Conservation (phyloP, 768 basidiomycete species). For the Panaeolus cyanescens region DNA sequence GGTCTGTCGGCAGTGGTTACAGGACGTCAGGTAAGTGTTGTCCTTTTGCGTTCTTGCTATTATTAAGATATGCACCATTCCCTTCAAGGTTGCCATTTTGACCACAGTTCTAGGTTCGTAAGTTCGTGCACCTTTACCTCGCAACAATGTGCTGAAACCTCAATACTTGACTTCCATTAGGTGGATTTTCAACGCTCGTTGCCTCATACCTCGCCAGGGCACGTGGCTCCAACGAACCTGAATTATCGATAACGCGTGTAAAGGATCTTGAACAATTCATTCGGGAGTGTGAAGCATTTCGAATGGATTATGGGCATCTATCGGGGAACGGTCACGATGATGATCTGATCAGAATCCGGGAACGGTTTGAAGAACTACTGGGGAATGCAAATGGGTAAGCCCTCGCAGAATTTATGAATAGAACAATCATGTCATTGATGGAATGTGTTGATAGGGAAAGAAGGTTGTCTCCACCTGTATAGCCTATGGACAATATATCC, state of each 20-base stretch:
- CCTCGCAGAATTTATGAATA: neutral
- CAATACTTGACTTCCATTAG: constrained; percentile 23
- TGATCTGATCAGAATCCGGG: constrained; percentile 35
- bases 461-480: constrained; percentile 5
- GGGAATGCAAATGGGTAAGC: constrained; percentile 15
- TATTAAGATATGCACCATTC: neutral
- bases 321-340: constrained; percentile 36
- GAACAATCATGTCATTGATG: too few relatives aligned
- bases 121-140: neutral
- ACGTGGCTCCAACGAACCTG: constrained; percentile 70
- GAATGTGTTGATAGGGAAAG: constrained; percentile 2
- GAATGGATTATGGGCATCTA: constrained; percentile 53
- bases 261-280: constrained; percentile 68
- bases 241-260: constrained; percentile 49
- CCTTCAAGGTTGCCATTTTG: constrained; percentile 32
- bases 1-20: constrained; percentile 51
- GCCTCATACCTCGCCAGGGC: constrained; percentile 75
- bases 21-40: constrained; percentile 36
- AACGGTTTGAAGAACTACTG: constrained; percentile 39
- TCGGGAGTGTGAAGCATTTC: constrained; percentile 56
- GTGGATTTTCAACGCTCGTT: constrained; percentile 63
- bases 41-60: neutral
- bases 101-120: constrained; percentile 37
- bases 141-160: neutral
- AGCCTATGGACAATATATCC: neutral